phyloP scores from a whole-genome alignment of 73 alveolate genomes.

The Symbiodinium pilosum region DNA sequence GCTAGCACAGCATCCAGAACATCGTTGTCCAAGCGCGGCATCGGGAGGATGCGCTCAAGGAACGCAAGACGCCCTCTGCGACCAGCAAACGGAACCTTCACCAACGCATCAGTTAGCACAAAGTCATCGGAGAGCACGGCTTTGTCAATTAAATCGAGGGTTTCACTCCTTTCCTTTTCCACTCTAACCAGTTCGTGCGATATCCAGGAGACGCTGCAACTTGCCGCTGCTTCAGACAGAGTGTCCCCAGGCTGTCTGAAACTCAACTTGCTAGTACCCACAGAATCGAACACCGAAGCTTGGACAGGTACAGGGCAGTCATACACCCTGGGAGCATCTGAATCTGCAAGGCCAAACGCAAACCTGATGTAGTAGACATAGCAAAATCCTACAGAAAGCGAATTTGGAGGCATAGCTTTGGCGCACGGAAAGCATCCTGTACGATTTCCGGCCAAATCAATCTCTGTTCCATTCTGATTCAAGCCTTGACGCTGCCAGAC shows the following conservation, averaged over 20 bases:
- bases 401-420: background rate
- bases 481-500: too few species aligned
- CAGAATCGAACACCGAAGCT: background rate
- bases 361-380: background rate
- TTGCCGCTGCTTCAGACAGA: background rate
- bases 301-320: background rate
- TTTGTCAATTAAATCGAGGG: background rate
- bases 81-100: conserved; percentile 41
- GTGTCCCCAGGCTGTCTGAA: background rate
- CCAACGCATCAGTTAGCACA: conserved; percentile 24
- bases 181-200: background rate
- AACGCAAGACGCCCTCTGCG: conserved; percentile 22
- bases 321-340: too few species aligned
- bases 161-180: background rate
- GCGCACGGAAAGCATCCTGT: background rate
- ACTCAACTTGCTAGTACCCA: background rate
- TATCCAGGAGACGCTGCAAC: background rate
- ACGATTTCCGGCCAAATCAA: background rate
- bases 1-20: conserved; percentile 35
- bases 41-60: conserved; percentile 35
- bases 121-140: background rate
- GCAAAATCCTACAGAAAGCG: background rate
- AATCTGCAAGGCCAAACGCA: too few species aligned
- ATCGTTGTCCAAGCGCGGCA: conserved; percentile 7
- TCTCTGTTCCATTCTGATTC: too few species aligned